These are phyloP conservation scores for Suillus fuscotomentosus DNA, from an alignment of 768 basidiomycete genomes.

Conservation along the genomic window DNA sequence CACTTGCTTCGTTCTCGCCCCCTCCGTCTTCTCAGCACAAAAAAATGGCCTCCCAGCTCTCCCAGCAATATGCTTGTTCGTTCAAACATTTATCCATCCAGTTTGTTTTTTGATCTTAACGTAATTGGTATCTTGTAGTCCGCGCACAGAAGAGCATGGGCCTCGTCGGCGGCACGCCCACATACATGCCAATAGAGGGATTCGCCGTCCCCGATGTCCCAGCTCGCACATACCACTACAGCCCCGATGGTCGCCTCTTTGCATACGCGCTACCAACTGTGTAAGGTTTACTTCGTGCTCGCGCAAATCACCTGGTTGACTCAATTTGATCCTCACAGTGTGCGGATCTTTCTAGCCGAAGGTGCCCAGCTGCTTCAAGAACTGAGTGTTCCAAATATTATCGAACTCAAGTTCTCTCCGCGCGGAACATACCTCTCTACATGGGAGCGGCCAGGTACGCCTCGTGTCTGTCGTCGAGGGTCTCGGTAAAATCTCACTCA, in stretches of 20 bases:
- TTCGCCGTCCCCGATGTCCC: conserved; percentile 69
- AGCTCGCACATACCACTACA: conserved; percentile 78
- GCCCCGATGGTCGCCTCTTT: conserved; percentile 82
- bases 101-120: conserved; percentile 16
- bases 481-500: conserved; percentile 13
- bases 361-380: conserved; percentile 72
- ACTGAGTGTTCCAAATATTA: conserved; percentile 67
- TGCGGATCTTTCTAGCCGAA: conserved; percentile 76
- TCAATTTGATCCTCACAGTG: conserved; percentile 39
- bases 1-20: conserved; percentile 64
- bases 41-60: conserved; percentile 68
- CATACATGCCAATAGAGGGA: conserved; percentile 62
- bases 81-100: conserved; percentile 14
- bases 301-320: conserved; percentile 15
- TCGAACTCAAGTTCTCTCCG: conserved; percentile 92
- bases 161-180: conserved; percentile 79
- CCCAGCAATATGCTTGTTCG: conserved; percentile 87
- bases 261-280: conserved; percentile 76
- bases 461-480: conserved; percentile 22
- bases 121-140: conserved; percentile 43
- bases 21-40: conserved; percentile 30
- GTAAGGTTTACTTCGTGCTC: conserved; percentile 46
- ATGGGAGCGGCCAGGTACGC: conserved; percentile 85
- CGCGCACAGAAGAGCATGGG: conserved; percentile 94
- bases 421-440: conserved; percentile 91